phyloP scores from a whole-genome alignment of 2,329 filamentous ascomycete genomes.

The Phyllachora maydis region DNA sequence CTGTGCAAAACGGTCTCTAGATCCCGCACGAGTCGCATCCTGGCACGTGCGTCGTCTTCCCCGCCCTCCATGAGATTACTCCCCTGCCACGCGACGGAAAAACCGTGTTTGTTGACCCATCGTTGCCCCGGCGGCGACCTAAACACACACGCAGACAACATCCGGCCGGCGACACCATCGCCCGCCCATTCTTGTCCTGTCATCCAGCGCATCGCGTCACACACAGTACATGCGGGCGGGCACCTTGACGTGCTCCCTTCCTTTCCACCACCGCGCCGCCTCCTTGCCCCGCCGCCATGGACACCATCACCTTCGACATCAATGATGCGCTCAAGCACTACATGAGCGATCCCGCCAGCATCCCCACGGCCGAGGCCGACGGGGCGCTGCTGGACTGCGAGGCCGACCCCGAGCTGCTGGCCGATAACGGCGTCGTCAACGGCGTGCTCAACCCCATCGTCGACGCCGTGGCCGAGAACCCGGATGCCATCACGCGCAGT shows the following conservation, averaged over 20 bases:
- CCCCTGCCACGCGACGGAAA: no score
- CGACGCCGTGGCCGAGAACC: conserved; percentile 78
- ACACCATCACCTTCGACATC: conserved; percentile 76
- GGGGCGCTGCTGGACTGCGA: conserved; percentile 74
- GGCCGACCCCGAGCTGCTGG: conserved; percentile 70
- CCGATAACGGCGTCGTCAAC: conserved; percentile 53
- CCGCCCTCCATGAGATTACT: no score
- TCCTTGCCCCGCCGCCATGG: conserved; percentile 27
- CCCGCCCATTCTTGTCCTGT: no score
- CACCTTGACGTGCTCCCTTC: no score
- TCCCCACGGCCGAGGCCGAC: conserved; percentile 74
- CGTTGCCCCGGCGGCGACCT: no score
- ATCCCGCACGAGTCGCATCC: no score
- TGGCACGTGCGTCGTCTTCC: no score
- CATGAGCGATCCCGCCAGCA: conserved; percentile 73
- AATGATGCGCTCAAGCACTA: conserved; percentile 94
- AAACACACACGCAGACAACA: no score
- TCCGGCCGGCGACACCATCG: conserved; percentile 3
- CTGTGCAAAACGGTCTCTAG: no score
- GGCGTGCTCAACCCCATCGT: conserved; percentile 77
- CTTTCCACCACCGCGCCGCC: not conserved
- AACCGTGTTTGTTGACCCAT: no score
- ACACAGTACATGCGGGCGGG: no score
- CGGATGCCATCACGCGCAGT: conserved; percentile 65
- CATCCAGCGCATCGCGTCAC: no score